Evolutionary conservation across 2,329 filamentous ascomycete species (phyloP).

Genomic region (Fusarium keratoplasticum): DNA sequence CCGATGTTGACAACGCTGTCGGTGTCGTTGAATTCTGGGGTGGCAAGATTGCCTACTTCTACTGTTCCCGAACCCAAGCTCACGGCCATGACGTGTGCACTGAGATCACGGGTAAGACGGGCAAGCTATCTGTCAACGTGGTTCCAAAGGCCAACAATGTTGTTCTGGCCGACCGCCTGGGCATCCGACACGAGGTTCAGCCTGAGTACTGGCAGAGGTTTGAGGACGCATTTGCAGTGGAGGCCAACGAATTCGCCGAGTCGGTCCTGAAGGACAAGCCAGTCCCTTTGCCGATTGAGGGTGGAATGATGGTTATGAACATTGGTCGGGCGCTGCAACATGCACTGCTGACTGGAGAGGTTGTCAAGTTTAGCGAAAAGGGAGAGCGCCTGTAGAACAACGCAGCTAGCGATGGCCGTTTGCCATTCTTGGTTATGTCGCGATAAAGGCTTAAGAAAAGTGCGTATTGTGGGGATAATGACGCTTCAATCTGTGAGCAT

Average conservation of each 20-base stretch:
- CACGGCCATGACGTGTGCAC: slow-evolving; percentile 71
- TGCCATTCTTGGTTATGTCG: too few relatives aligned
- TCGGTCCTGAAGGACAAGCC: slow-evolving; percentile 57
- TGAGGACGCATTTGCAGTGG: slow-evolving; percentile 69
- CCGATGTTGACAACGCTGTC: slow-evolving; percentile 46
- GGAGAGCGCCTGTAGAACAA: slow-evolving; percentile 10
- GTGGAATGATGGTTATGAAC: slow-evolving; percentile 68
- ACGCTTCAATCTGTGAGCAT: too few relatives aligned
- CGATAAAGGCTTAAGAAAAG: too few relatives aligned
- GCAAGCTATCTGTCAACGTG: slow-evolving; percentile 70
- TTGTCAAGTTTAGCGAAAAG: slow-evolving; percentile 66
- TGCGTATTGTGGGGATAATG: too few relatives aligned
- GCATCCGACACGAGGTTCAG: slow-evolving; percentile 67
- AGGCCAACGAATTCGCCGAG: slow-evolving; percentile 72
- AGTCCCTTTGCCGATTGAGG: slow-evolving; percentile 62
- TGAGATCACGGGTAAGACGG: slow-evolving; percentile 74
- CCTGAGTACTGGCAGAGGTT: slow-evolving; percentile 73
- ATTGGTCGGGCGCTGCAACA: slow-evolving; percentile 72
- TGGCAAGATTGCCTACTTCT: slow-evolving; percentile 74
- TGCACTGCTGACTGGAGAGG: slow-evolving; percentile 63
- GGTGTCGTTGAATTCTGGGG: slow-evolving; percentile 74
- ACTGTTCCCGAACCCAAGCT: slow-evolving; percentile 73
- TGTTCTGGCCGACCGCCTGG: slow-evolving; percentile 60
- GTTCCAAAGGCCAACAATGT: slow-evolving; percentile 67
- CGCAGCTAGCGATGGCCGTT: too few relatives aligned